phyloP scores from a whole-genome alignment of 805 yeast genomes.

The Ogataea angusta region DNA sequence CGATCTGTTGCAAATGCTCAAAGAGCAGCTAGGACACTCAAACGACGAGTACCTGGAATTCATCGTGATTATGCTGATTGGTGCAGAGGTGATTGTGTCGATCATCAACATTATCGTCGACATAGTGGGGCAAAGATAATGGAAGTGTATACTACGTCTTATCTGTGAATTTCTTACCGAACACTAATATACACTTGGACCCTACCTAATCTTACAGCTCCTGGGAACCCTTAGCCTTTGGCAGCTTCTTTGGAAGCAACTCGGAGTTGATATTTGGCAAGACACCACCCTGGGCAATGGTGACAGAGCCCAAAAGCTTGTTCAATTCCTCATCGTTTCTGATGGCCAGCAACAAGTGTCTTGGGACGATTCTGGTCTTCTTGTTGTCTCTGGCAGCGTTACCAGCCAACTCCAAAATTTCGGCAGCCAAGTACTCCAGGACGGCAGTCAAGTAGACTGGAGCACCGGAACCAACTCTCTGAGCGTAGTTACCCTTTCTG shows the following conservation, averaged over 20 bases:
- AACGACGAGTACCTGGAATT: conserved; percentile 90
- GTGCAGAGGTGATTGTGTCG: conserved; percentile 88
- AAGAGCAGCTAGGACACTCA: conserved; percentile 94
- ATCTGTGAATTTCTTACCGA: conserved; percentile 13
- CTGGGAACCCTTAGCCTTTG: conserved; percentile 54
- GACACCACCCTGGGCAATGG: conserved; percentile 99
- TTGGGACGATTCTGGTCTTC: conserved; percentile 98
- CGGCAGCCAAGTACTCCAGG: conserved; percentile 95
- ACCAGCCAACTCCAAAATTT: conserved; percentile 97
- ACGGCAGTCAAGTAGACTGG: conserved; percentile 98
- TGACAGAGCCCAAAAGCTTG: conserved; percentile 87
- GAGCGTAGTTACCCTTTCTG: conserved; percentile 97
- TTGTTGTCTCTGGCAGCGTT: conserved; percentile 98
- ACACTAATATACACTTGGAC: conserved; percentile 28
- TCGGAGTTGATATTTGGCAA: conserved; percentile 95
- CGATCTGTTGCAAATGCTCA: conserved; percentile 91
- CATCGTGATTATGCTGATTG: conserved; percentile 85
- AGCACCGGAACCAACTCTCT: conserved; percentile 99
- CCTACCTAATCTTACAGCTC: conserved; percentile 41
- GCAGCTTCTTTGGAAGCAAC: conserved; percentile 67
- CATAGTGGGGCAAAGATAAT: conserved; percentile 23
- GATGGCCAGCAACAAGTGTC: conserved; percentile 97
- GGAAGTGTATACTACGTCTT: neutral
- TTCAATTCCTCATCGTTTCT: conserved; percentile 98
- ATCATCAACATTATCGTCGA: conserved; percentile 65